These are phyloP conservation scores for Manihot esculenta DNA, from an alignment of 441 rosid genomes.

Conservation along the genomic window DNA sequence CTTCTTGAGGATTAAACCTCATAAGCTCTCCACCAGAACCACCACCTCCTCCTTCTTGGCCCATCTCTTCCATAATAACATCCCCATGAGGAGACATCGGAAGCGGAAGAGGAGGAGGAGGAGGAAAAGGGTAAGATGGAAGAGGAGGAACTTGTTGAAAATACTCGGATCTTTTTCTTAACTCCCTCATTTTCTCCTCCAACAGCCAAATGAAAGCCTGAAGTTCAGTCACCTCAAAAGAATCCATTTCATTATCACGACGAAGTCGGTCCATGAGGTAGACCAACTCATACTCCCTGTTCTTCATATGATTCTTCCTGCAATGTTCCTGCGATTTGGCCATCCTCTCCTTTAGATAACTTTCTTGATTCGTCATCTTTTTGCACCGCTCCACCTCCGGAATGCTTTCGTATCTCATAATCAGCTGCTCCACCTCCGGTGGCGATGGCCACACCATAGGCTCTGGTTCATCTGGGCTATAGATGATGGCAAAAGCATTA, in stretches of 20 bases:
- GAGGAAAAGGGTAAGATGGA: background rate
- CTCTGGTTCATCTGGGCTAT: conserved; percentile 36
- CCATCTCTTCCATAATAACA: background rate
- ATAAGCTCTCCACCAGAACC: background rate
- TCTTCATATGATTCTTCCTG: conserved; percentile 28
- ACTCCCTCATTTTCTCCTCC: conserved; percentile 30
- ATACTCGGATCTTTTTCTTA: conserved; percentile 23
- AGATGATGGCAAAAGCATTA: conserved; percentile 35
- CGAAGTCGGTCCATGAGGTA: conserved; percentile 32
- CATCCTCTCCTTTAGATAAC: conserved; percentile 35
- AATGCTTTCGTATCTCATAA: conserved; percentile 23
- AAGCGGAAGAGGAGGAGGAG: conserved; percentile 7
- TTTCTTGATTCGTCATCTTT: conserved; percentile 42
- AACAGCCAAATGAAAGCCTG: conserved; percentile 19
- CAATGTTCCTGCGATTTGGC: conserved; percentile 32
- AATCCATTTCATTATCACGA: conserved; percentile 13
- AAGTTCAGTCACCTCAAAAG: conserved; percentile 17
- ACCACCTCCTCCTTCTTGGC: background rate
- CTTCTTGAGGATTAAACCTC: conserved; percentile 5
- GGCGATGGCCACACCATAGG: conserved; percentile 42
- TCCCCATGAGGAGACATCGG: conserved; percentile 5
- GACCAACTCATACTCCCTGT: too few species aligned
- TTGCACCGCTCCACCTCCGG: conserved; percentile 37
- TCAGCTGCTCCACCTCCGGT: conserved; percentile 6
- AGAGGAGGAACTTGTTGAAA: conserved; percentile 23